phyloP scores from a whole-genome alignment of 2,329 filamentous ascomycete species.

The Colletotrichum acutatum region DNA sequence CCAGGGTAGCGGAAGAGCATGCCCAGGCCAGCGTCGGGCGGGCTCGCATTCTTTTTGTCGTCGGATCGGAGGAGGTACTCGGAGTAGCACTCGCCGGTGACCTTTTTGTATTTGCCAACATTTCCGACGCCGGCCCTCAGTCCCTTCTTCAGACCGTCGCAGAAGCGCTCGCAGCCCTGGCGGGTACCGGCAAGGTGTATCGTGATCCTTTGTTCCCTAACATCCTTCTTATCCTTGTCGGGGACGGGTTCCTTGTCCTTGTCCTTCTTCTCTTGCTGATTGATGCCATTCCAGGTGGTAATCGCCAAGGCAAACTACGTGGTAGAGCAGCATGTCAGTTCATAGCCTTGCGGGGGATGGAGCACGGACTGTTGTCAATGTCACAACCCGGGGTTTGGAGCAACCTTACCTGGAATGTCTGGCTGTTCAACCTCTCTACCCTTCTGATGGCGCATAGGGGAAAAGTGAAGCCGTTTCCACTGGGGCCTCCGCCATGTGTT shows the following conservation, averaged over 20 bases:
- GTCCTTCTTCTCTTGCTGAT: constrained; percentile 57
- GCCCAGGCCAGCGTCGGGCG: constrained; percentile 93
- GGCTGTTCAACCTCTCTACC: constrained; percentile 92
- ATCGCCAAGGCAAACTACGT: constrained; percentile 86
- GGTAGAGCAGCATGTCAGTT: constrained; percentile 13
- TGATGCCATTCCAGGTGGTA: constrained; percentile 90
- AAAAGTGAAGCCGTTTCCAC: constrained; percentile 95
- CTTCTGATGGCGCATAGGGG: constrained; percentile 91
- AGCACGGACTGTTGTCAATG: constrained; percentile 20
- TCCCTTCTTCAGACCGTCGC: constrained; percentile 92
- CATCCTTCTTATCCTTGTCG: constrained; percentile 50
- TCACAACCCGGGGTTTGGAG: neutral
- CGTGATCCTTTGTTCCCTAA: constrained; percentile 84
- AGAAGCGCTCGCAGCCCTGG: constrained; percentile 92
- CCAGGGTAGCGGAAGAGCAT: constrained; percentile 95
- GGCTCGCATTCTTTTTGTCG: constrained; percentile 69
- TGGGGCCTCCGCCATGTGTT: constrained; percentile 91
- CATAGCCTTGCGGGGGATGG: neutral
- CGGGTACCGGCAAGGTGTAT: constrained; percentile 91
- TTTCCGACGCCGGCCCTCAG: constrained; percentile 88
- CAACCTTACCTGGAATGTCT: constrained; percentile 76
- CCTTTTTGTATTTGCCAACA: constrained; percentile 83
- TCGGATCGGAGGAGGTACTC: constrained; percentile 79
- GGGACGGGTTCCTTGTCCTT: constrained; percentile 52
- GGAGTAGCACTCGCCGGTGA: constrained; percentile 89